Conservation (phyloP, 768 basidiomycete species). For the Cytidiella melzeri region DNA sequence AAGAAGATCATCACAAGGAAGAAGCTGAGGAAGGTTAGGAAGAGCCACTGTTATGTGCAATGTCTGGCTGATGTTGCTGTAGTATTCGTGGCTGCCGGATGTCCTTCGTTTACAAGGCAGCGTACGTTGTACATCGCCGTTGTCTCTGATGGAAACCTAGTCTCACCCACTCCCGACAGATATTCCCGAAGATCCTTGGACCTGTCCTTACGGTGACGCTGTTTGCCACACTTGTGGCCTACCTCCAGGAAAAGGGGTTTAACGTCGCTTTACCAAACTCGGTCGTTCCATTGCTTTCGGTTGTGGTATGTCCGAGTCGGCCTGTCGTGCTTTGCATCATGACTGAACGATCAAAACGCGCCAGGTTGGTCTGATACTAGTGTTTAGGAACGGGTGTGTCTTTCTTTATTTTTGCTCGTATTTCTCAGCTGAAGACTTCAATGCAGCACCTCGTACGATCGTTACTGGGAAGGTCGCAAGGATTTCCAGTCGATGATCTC, state of each 20-base stretch:
- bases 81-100: constrained; percentile 91
- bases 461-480: constrained; percentile 87
- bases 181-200: constrained; percentile 65
- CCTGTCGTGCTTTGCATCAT: background rate
- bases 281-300: constrained; percentile 81
- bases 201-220: constrained; percentile 82
- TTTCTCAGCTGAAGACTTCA: constrained; percentile 9
- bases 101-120: constrained; percentile 80
- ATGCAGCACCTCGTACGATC: constrained; percentile 74
- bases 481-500: constrained; percentile 68
- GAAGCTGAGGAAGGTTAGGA: constrained; percentile 20
- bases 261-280: constrained; percentile 68
- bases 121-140: constrained; percentile 35
- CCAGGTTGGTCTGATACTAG: constrained; percentile 83
- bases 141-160: background rate
- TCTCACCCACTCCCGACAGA: constrained; percentile 32
- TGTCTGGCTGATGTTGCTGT: background rate
- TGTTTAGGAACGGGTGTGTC: constrained; percentile 72
- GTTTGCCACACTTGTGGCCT: constrained; percentile 59
- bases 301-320: constrained; percentile 59
- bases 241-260: constrained; percentile 51
- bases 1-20: constrained; percentile 24
- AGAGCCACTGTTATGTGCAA: constrained; percentile 3
- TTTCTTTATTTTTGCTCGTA: background rate
- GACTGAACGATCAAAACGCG: background rate